Conservation (phyloP, 2,329 filamentous ascomycete genomes). For the Fusarium globosum region DNA sequence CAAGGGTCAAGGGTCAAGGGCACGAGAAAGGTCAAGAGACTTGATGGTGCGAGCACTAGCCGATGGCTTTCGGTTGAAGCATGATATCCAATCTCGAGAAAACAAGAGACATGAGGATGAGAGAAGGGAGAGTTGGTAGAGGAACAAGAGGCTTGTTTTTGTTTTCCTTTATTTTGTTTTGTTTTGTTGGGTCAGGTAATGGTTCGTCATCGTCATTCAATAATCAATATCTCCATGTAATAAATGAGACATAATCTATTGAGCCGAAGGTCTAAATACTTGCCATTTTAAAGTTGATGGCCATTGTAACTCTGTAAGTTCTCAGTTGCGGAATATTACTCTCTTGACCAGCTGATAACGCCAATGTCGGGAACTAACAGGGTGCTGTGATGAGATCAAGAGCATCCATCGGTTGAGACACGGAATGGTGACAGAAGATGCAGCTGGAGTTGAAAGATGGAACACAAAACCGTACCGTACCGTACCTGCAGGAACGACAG, state of each 20-base stretch:
- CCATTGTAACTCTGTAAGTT: background rate
- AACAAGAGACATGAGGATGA: slow-evolving; percentile 8
- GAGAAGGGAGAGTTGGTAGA: background rate
- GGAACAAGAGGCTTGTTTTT: slow-evolving; percentile 4
- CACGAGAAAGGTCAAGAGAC: slow-evolving; percentile 14
- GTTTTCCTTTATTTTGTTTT: too few species aligned
- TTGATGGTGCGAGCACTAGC: slow-evolving; percentile 31
- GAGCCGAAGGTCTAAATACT: background rate
- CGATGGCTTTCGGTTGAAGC: slow-evolving; percentile 25
- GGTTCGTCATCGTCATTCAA: slow-evolving; percentile 9
- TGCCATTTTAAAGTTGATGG: background rate
- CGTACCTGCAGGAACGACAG: slow-evolving; percentile 49
- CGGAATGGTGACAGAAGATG: background rate
- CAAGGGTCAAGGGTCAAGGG: slow-evolving; percentile 14
- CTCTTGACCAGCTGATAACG: background rate
- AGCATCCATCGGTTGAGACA: background rate
- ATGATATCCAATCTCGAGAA: slow-evolving; percentile 35
- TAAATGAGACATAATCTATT: background rate
- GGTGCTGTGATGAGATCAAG: slow-evolving; percentile 6
- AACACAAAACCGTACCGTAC: slow-evolving; percentile 9
- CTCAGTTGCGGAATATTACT: slow-evolving; percentile 16
- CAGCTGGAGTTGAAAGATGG: background rate
- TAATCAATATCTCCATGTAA: background rate
- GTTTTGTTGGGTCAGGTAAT: background rate
- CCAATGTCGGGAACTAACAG: background rate